phyloP scores from a whole-genome alignment of 192 early-diverging fungal species.

The Rhizophagus prolifer region DNA sequence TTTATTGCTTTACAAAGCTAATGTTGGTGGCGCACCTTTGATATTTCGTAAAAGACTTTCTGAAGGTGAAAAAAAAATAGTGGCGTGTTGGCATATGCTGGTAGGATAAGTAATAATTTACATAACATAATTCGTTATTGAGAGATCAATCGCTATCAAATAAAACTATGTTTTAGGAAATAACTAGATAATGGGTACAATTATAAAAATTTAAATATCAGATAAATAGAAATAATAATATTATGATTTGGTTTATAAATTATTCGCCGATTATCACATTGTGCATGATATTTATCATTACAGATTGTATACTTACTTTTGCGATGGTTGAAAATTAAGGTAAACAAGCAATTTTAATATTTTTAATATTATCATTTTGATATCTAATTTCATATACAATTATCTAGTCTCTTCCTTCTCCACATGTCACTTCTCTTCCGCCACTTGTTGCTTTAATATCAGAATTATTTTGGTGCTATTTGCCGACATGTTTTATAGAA shows the following conservation, averaged over 20 bases:
- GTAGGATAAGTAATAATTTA: background rate
- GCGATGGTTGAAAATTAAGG: constrained; percentile 21
- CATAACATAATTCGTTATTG: background rate
- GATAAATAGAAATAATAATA: background rate
- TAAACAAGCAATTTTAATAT: background rate
- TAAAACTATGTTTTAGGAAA: background rate
- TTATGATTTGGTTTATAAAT: background rate
- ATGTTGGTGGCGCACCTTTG: constrained; percentile 7
- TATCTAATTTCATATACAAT: background rate
- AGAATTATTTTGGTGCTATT: constrained; percentile 3
- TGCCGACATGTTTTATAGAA: constrained; percentile 18
- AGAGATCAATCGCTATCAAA: background rate
- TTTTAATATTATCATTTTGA: background rate
- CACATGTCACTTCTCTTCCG: constrained; percentile 13
- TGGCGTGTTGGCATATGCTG: constrained; percentile 21
- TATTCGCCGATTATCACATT: background rate
- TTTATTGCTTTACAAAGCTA: constrained; percentile 10
- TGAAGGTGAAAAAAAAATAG: constrained; percentile 25
- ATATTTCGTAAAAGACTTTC: constrained; percentile 18
- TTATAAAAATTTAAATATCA: background rate
- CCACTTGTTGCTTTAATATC: constrained; percentile 13
- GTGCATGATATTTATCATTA: background rate
- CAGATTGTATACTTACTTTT: constrained; percentile 27
- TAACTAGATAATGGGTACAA: background rate
- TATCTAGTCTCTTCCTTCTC: constrained; percentile 13